Percentiles rank a stretch among this genome's conserved stretches.
These are phyloP conservation scores for Schizophyllum commune DNA, from an alignment of 1,284 basidiomycete genomes.

Conservation along the genomic window DNA sequence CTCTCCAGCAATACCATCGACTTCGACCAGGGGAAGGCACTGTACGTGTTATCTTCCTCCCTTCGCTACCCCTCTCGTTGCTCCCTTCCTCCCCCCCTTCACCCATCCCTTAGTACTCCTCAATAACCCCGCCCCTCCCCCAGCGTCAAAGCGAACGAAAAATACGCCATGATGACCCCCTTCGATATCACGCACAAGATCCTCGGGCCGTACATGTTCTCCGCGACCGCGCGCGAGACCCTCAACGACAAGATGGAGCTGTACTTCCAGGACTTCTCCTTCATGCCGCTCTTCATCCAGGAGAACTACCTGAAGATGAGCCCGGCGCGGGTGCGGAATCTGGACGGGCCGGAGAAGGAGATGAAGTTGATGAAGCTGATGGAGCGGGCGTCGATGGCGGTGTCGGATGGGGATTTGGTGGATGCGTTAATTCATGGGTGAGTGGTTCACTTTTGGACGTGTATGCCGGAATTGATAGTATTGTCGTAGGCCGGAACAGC, in stretches of 20 bases:
- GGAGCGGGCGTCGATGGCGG: constrained; percentile 81
- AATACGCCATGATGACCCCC: constrained; percentile 85
- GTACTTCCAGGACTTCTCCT: constrained; percentile 94
- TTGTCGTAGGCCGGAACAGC: constrained; percentile 75
- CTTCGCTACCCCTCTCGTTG: background rate
- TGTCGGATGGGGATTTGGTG: constrained; percentile 94
- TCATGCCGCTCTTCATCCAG: constrained; percentile 95
- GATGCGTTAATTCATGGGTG: constrained; percentile 92
- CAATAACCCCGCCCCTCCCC: background rate
- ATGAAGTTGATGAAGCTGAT: constrained; percentile 78
- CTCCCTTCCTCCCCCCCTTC: background rate
- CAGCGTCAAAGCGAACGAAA: constrained; percentile 87
- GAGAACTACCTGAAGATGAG: constrained; percentile 89
- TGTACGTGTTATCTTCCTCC: constrained; percentile 46
- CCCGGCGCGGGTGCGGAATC: constrained; percentile 52
- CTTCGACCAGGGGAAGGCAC: constrained; percentile 83
- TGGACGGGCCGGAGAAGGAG: constrained; percentile 55
- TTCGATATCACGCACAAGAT: constrained; percentile 85
- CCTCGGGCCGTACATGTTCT: constrained; percentile 86
- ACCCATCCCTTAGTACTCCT: background rate
- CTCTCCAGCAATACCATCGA: constrained; percentile 71
- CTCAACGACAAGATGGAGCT: constrained; percentile 91
- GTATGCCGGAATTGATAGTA: background rate
- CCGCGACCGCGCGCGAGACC: constrained; percentile 71
- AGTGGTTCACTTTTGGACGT: constrained; percentile 16